Evolutionary conservation across 495 filamentous ascomycete species (phyloP).

Genomic region (Aspergillus bertholletiae): DNA sequence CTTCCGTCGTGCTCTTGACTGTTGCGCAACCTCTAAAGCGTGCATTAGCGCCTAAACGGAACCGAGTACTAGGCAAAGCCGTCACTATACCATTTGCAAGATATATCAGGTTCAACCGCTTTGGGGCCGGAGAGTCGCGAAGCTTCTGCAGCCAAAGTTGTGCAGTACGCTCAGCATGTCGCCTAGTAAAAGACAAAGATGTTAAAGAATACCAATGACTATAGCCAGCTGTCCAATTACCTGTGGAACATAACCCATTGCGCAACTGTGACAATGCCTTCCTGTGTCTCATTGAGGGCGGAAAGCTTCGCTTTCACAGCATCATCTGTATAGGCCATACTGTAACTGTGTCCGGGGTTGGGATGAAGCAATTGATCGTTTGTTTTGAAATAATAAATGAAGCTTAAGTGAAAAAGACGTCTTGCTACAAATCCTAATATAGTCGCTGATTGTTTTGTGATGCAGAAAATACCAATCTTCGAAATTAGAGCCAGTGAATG

Average conservation of each 20-base stretch:
- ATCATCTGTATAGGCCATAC: conserved; percentile 93
- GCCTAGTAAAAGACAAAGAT: conserved; percentile 43
- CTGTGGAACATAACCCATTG: conserved; percentile 99
- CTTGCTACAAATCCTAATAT: background rate
- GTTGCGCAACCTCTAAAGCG: conserved; percentile 81
- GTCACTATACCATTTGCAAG: conserved; percentile 77
- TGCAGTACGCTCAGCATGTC: conserved; percentile 84
- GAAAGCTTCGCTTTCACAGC: conserved; percentile 90
- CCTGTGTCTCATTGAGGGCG: conserved; percentile 90
- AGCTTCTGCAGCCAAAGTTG: conserved; percentile 86
- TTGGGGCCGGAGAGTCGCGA: conserved; percentile 76
- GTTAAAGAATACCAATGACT: conserved; percentile 21
- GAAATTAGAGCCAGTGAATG: background rate
- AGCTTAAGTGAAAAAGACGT: background rate
- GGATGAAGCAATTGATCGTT: background rate
- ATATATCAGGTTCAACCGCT: conserved; percentile 88
- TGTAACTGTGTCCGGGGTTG: background rate
- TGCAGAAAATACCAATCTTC: background rate
- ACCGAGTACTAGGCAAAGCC: background rate
- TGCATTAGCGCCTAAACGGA: conserved; percentile 16
- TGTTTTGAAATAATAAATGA: background rate
- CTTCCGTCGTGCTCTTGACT: conserved; percentile 85
- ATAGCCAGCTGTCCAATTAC: conserved; percentile 45
- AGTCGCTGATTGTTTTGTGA: background rate
- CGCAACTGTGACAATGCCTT: conserved; percentile 88